phyloP scores from a whole-genome alignment of 352 stramenopile species.

The Globisporangium ultimum region DNA sequence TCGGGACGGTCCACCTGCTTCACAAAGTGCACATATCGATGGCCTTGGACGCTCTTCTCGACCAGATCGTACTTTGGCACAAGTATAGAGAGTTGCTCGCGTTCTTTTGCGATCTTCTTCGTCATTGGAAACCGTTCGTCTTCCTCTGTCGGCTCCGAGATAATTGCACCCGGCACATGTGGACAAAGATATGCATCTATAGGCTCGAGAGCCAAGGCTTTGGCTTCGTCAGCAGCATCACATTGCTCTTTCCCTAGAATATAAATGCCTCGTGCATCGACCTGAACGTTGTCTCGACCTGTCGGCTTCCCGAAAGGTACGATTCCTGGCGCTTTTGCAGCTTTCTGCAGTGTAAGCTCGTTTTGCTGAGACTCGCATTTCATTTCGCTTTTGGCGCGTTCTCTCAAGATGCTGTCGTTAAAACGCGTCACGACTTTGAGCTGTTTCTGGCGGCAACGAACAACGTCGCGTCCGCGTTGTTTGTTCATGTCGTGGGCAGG shows the following conservation, averaged over 20 bases:
- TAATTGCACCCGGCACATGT: background rate
- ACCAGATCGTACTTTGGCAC: conserved; percentile 11
- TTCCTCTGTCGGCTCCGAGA: background rate
- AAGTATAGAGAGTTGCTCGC: background rate
- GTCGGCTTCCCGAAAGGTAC: conserved; percentile 6
- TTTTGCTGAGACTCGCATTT: background rate
- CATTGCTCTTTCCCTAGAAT: conserved; percentile 1
- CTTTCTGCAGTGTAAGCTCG: background rate
- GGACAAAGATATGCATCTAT: background rate
- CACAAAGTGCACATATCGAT: conserved; percentile 14
- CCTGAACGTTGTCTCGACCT: conserved; percentile 2
- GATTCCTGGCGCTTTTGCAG: background rate
- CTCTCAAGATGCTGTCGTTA: conserved; percentile 3
- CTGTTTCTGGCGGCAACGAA: conserved; percentile 14
- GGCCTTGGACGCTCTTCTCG: conserved; percentile 5
- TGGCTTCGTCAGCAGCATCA: background rate
- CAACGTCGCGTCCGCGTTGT: conserved; percentile 19
- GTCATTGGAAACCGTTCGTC: conserved; percentile 12
- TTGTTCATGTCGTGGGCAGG: conserved; percentile 17
- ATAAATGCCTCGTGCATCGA: background rate
- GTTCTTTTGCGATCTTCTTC: background rate
- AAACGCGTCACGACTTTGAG: conserved; percentile 10
- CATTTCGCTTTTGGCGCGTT: background rate
- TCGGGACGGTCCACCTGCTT: conserved; percentile 9
- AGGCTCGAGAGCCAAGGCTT: background rate